Conservation (phyloP, 2,329 filamentous ascomycete species). For the Hypoxylon sp. region DNA sequence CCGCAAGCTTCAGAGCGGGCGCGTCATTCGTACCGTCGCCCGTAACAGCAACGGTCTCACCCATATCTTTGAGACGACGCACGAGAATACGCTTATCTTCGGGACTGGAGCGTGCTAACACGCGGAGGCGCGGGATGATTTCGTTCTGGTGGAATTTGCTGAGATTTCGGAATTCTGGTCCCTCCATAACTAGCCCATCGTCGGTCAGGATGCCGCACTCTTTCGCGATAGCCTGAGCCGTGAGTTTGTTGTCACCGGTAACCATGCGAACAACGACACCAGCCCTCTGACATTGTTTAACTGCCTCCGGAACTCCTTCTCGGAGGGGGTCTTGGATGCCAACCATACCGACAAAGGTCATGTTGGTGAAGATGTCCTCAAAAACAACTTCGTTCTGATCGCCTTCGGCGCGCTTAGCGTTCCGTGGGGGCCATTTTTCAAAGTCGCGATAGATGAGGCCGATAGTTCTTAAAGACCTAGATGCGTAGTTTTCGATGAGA, state of each 20-base stretch:
- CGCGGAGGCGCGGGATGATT: conserved; percentile 76
- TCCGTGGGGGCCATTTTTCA: conserved; percentile 81
- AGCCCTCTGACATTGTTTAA: conserved; percentile 77
- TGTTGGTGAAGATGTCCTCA: conserved; percentile 73
- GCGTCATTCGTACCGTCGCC: conserved; percentile 88
- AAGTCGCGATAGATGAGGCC: conserved; percentile 87
- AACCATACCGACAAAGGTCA: conserved; percentile 77
- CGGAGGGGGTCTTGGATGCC: conserved; percentile 86
- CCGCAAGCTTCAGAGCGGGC: conserved; percentile 81
- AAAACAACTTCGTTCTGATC: conserved; percentile 72
- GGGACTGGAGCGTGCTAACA: conserved; percentile 79
- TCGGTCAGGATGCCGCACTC: conserved; percentile 81
- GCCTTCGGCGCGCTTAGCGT: conserved; percentile 64
- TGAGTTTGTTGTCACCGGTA: conserved; percentile 84
- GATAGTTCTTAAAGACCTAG: conserved; percentile 84
- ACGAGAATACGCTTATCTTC: conserved; percentile 82
- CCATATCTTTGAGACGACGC: conserved; percentile 75
- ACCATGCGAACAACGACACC: conserved; percentile 88
- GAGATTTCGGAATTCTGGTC: conserved; percentile 80
- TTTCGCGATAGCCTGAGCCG: conserved; percentile 80
- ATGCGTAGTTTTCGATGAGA: conserved; percentile 82
- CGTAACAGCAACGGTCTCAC: conserved; percentile 84
- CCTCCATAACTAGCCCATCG: conserved; percentile 80
- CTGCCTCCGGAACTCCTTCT: conserved; percentile 78
- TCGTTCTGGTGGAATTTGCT: conserved; percentile 72